A percentile compares a stretch with the other conserved stretches of the same genome.
phyloP scores from a whole-genome alignment of 768 basidiomycete genomes.

The Termitomyces titanicus region DNA sequence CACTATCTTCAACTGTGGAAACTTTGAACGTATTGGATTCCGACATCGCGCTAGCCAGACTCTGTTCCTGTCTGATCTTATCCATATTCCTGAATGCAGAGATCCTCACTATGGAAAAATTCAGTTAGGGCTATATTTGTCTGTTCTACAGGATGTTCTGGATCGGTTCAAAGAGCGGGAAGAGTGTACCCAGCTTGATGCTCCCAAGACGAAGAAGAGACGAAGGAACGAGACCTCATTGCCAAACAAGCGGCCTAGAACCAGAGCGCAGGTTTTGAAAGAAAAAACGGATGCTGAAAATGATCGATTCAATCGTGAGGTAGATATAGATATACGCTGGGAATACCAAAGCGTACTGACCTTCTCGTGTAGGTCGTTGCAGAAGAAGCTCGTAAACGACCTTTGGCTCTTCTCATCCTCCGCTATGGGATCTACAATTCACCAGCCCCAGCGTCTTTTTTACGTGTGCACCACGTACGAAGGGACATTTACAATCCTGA shows the following conservation, averaged over 20 bases:
- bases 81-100: slow-evolving; percentile 6
- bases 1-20: slow-evolving; percentile 13
- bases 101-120: slow-evolving; percentile 13
- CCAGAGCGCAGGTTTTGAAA: too few species aligned
- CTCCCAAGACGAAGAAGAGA: too few species aligned
- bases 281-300: too few species aligned
- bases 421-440: background rate
- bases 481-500: too few species aligned
- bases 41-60: slow-evolving; percentile 14
- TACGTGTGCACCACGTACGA: too few species aligned
- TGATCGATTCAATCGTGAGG: too few species aligned
- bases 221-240: too few species aligned
- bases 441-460: background rate
- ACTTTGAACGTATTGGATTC: slow-evolving; percentile 11
- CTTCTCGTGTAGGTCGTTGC: background rate
- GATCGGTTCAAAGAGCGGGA: slow-evolving; percentile 1
- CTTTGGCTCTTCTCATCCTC: background rate
- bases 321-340: too few species aligned
- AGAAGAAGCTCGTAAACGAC: background rate
- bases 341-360: too few species aligned
- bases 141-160: slow-evolving; percentile 11
- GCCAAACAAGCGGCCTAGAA: too few species aligned
- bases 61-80: slow-evolving; percentile 12
- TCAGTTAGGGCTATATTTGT: slow-evolving; percentile 1
- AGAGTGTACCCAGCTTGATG: too few species aligned